phyloP scores from a whole-genome alignment of 345 rosid genomes.

The Moricandia arvensis region DNA sequence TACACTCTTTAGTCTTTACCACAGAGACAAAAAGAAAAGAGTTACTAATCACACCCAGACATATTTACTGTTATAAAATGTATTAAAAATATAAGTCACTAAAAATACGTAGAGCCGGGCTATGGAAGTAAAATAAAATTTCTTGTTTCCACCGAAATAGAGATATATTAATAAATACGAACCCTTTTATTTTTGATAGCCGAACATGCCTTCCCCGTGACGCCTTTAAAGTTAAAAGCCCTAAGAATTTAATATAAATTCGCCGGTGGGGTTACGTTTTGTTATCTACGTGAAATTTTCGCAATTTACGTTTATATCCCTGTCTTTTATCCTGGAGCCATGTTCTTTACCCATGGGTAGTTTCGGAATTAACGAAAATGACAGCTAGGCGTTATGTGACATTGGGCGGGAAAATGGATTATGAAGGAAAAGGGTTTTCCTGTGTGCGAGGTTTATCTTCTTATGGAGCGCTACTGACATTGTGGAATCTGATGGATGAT shows the following conservation, averaged over 20 bases:
- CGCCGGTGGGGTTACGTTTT: constrained; percentile 45
- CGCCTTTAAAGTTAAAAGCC: constrained; percentile 21
- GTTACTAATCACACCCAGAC: neutral
- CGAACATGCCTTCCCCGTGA: constrained; percentile 34
- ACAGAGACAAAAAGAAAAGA: neutral
- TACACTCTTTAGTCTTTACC: neutral
- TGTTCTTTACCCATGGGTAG: constrained; percentile 14
- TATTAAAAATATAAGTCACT: neutral
- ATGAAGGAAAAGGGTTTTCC: neutral
- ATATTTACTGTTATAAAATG: neutral
- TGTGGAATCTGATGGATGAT: constrained; percentile 6
- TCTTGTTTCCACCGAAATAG: constrained; percentile 24
- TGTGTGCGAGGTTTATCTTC: constrained; percentile 4
- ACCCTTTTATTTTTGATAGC: neutral
- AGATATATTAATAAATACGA: constrained; percentile 17
- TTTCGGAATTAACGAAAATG: constrained; percentile 20
- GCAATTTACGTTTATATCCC: constrained; percentile 1
- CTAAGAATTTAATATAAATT: constrained; percentile 26
- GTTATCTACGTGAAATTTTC: constrained; percentile 19
- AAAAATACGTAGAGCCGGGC: constrained; percentile 17
- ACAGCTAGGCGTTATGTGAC: constrained; percentile 36
- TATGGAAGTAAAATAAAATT: constrained; percentile 5
- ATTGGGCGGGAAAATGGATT: constrained; percentile 36
- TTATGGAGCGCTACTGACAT: constrained; percentile 7
- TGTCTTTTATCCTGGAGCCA: constrained; percentile 17